Base-by-base conservation (phyloP, 352 stramenopile species). In the Pelagophyceae sp. region DNA sequence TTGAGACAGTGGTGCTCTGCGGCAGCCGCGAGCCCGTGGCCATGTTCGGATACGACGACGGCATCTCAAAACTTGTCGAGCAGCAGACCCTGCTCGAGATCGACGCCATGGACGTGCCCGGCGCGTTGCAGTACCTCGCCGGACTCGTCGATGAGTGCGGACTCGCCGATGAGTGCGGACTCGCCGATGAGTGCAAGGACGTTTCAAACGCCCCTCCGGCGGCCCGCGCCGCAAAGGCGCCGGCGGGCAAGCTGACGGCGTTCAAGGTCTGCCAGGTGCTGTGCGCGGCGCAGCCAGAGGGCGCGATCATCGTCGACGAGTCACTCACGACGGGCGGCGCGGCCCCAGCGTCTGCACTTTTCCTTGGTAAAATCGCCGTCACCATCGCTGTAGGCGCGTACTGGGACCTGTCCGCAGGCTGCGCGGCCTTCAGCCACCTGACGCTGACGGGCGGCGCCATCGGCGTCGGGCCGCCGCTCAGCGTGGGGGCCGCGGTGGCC, bases 251-350 rank as follows among this genome's bases (percentile, higher is more conserved):
- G 6, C 63, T 72, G 5, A 72, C 1, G 29, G 63, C 63, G 5
- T 25, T 5, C 27, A 45, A 50, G 35, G 29, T 72, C 19, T 72
- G 63, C 63, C 63, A 72, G 63, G 63, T 35, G 5, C 35, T 72
- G 35, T n/a, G 29, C 27, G 17, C 5, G 5, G 6, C 35, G 31
- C 63, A 72, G 63, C 63, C 63, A n/a, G 63, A 11, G 63, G 63
- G 29, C 63, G 63, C 63, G 63, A 72, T 72, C 29, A 32, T 72
- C 63, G 63, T 72, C 31, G 63, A 72, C 63, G 63, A 72, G 63
- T 72, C 63, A 15, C 35, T 72, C 6, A 72, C 63, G 63, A 38
- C 63, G 11, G 63, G 63, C 6, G n/a, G n/a, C n/a, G n/a, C n/a
- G n/a, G n/a, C n/a, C n/a, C n/a, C n/a, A n/a, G n/a, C n/a, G n/a